Conservation (phyloP, 495 filamentous ascomycete genomes). For the Neurospora cerealis region DNA sequence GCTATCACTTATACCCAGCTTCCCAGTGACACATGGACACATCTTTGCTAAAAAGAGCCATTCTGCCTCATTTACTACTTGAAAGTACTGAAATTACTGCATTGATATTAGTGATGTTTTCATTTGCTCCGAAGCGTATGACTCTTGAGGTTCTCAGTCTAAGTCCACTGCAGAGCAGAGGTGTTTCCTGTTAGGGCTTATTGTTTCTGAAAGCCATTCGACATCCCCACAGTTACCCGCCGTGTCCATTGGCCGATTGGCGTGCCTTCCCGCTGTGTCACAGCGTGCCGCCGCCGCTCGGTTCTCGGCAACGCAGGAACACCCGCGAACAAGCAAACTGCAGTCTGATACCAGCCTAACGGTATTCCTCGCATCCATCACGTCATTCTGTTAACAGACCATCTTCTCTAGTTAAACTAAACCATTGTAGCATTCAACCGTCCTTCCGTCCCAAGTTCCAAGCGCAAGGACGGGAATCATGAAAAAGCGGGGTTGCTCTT, state of each 20-base stretch:
- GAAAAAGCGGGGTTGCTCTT: background rate
- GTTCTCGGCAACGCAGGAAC: background rate
- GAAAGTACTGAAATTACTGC: no score
- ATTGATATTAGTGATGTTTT: no score
- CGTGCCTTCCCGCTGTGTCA: background rate
- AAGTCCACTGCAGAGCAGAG: background rate
- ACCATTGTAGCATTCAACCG: background rate
- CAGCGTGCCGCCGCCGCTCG: background rate
- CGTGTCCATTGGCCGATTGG: background rate
- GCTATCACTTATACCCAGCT: background rate
- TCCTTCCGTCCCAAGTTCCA: background rate
- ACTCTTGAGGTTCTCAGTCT: fast-evolving
- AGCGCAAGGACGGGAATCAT: background rate
- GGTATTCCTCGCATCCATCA: background rate
- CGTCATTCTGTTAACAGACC: background rate
- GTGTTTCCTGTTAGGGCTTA: background rate
- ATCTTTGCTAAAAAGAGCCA: no score
- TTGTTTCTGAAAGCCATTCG: background rate
- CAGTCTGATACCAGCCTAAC: background rate
- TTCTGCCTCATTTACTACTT: no score
- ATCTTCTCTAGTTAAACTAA: background rate
- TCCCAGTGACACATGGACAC: background rate
- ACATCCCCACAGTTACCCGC: background rate
- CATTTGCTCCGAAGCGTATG: background rate
- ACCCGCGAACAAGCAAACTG: background rate